Conservation (phyloP, 1,284 basidiomycete genomes). For the Microbotryomycetes sp. region DNA sequence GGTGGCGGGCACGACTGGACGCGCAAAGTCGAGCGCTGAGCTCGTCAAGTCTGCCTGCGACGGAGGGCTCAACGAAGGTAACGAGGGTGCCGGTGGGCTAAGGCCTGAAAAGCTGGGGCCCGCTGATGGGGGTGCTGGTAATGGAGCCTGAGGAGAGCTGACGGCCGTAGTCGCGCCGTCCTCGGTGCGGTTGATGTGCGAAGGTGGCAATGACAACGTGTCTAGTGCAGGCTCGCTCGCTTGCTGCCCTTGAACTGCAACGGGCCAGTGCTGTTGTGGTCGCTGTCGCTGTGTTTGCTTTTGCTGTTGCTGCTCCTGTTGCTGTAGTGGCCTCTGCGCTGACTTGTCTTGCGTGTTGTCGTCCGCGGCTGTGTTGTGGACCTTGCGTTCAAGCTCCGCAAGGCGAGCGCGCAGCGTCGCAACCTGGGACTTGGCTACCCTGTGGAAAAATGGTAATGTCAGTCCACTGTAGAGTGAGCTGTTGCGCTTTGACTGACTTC, state of each 20-base stretch:
- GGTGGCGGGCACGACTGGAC: background rate
- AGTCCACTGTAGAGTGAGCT: too few species aligned
- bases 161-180: too few species aligned
- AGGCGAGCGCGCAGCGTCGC: conserved; percentile 7
- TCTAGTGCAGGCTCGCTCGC: background rate
- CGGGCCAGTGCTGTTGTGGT: background rate
- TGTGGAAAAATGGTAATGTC: background rate
- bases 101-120: background rate
- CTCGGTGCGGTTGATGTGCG: too few species aligned
- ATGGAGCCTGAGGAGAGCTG: too few species aligned
- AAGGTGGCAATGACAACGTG: background rate
- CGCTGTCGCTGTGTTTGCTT: too few species aligned
- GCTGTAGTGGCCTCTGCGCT: too few species aligned
- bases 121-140: too few species aligned
- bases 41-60: background rate
- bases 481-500: too few species aligned
- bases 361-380: too few species aligned
- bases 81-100: background rate
- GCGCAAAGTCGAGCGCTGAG: too few species aligned
- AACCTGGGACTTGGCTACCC: background rate
- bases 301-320: too few species aligned
- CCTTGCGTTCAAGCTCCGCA: conserved; percentile 8
- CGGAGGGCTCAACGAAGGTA: background rate
- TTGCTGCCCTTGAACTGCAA: background rate
- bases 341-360: too few species aligned